phyloP scores from a whole-genome alignment of 306 rosid species.

The Gynostemma pentaphyllum region DNA sequence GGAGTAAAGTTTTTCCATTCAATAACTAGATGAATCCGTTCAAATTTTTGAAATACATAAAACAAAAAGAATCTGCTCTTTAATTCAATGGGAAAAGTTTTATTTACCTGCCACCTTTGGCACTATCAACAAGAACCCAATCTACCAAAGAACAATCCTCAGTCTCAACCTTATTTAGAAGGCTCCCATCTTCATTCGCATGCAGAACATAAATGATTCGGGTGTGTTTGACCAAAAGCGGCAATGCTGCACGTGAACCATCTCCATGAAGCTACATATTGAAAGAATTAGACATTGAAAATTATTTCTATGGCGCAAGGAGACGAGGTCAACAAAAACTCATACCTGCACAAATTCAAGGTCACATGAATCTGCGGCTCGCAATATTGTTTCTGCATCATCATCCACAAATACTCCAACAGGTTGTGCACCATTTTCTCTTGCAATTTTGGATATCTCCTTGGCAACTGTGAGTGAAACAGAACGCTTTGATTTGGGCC shows the following conservation, averaged over 20 bases:
- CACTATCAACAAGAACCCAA: constrained; percentile 79
- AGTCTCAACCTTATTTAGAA: constrained; percentile 44
- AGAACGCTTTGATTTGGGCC: constrained; percentile 91
- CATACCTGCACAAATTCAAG: constrained; percentile 80
- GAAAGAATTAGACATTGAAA: constrained; percentile 16
- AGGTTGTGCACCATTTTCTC: constrained; percentile 66
- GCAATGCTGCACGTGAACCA: constrained; percentile 59
- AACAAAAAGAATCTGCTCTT: not conserved
- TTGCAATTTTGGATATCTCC: constrained; percentile 80
- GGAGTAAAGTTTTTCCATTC: too few species aligned
- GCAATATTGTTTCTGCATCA: constrained; percentile 53
- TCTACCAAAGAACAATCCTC: constrained; percentile 64
- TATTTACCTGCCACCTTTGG: constrained; percentile 73
- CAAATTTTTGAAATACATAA: not conserved
- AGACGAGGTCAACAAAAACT: not conserved
- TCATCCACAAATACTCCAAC: constrained; percentile 96
- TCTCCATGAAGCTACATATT: constrained; percentile 80
- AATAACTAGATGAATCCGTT: too few species aligned
- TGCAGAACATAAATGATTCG: constrained; percentile 80
- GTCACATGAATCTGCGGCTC: constrained; percentile 50
- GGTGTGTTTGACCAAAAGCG: constrained; percentile 30
- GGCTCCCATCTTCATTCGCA: constrained; percentile 60
- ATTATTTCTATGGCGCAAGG: not conserved
- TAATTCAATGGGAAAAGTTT: not conserved
- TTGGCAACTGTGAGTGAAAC: constrained; percentile 70